Percentiles rank a stretch among this genome's conserved stretches.
These are phyloP conservation scores for Candida sakaeoensis DNA, from an alignment of 805 yeast genomes.

Conservation along the genomic window DNA sequence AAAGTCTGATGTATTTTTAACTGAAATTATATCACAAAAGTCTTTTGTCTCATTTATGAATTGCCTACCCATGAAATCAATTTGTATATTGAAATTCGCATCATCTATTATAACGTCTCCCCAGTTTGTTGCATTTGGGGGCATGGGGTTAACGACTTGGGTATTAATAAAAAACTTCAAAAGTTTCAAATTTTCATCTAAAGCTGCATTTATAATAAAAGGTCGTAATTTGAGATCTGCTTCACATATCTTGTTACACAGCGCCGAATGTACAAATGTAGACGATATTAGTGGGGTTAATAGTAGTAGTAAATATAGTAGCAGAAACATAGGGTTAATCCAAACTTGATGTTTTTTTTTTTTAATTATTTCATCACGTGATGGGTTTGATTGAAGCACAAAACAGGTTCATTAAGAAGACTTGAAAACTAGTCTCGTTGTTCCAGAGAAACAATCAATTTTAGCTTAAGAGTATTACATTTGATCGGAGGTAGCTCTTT, in stretches of 20 bases:
- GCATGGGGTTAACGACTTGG: conserved; percentile 17
- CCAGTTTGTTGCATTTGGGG: conserved; percentile 9
- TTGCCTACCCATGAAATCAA: conserved; percentile 42
- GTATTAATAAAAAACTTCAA: conserved; percentile 35
- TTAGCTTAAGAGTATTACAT: no score
- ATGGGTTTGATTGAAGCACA: no score
- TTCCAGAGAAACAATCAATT: no score
- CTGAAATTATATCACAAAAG: conserved; percentile 40
- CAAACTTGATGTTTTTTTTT: background rate
- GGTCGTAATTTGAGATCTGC: conserved; percentile 17
- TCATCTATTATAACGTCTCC: conserved; percentile 28
- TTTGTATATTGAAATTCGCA: conserved; percentile 46
- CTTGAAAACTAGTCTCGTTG: no score
- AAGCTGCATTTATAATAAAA: conserved; percentile 31
- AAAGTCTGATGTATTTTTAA: conserved; percentile 29
- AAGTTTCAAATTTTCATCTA: conserved; percentile 26
- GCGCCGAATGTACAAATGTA: conserved; percentile 22
- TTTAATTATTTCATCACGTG: background rate
- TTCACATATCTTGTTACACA: conserved; percentile 12
- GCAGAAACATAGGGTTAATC: background rate
- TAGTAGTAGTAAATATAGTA: conserved; percentile 10
- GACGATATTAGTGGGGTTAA: conserved; percentile 12
- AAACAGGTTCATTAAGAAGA: no score
- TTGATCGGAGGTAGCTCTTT: no score
- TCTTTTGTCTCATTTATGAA: conserved; percentile 38